Evolutionary conservation across 1,139 yeast species (phyloP).

Genomic region (Kodamaea arcana): DNA sequence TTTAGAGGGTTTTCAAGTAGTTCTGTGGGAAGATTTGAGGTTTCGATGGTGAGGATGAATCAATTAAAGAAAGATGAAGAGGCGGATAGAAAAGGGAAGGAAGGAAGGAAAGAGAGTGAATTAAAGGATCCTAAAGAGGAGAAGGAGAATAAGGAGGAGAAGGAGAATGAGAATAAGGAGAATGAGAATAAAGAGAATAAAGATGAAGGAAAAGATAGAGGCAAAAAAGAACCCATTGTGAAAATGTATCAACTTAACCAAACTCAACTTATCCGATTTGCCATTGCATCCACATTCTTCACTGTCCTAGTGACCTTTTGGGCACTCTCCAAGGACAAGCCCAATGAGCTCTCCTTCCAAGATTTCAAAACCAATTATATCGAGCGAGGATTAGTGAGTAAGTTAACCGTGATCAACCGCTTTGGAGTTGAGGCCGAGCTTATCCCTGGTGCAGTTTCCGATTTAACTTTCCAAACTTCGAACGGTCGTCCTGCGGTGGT

Average conservation of each 20-base stretch:
- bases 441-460: constrained; percentile 53
- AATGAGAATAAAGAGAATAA: constrained; percentile 21
- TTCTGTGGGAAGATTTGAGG: too few relatives aligned
- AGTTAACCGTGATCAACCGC: constrained; percentile 72
- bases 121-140: constrained; percentile 1
- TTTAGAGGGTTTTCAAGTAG: background rate
- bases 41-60: background rate
- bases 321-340: constrained; percentile 14
- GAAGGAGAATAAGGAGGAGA: constrained; percentile 1
- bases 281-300: constrained; percentile 12
- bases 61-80: too few relatives aligned
- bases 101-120: constrained; percentile 8
- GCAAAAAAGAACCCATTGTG: constrained; percentile 29
- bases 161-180: constrained; percentile 8
- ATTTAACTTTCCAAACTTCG: constrained; percentile 35
- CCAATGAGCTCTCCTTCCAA: constrained; percentile 71
- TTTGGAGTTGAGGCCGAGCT: constrained; percentile 71
- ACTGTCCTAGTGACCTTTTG: constrained; percentile 9
- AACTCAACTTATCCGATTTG: constrained; percentile 16
- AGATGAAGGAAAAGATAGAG: constrained; percentile 29
- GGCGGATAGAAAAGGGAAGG: constrained; percentile 7
- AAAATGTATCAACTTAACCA: constrained; percentile 29
- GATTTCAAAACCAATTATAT: constrained; percentile 82
- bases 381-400: constrained; percentile 78
- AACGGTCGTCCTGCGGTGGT: constrained; percentile 44